Evolutionary conservation across 495 filamentous ascomycete genomes (phyloP).

Genomic region (Penicillium roqueforti): DNA sequence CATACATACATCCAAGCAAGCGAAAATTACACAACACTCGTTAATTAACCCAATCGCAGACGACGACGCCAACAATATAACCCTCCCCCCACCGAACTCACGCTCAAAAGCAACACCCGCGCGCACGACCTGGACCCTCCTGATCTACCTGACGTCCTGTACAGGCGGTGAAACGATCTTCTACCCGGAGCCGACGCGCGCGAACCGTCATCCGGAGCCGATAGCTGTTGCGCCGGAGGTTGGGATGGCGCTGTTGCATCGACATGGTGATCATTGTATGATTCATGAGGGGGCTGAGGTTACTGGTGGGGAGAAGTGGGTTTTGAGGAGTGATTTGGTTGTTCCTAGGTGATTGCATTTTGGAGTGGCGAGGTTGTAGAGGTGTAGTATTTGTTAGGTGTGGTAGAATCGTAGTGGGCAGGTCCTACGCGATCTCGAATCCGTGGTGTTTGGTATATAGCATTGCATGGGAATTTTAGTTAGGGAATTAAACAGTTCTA

Average conservation of each 20-base stretch:
- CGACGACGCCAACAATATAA: conserved; percentile 71
- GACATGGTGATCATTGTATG: conserved; percentile 84
- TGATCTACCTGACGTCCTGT: conserved; percentile 82
- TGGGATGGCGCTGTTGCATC: conserved; percentile 81
- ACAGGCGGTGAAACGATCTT: conserved; percentile 88
- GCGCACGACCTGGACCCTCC: conserved; percentile 86
- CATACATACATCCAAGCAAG: too few relatives aligned
- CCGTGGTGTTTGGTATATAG: neutral
- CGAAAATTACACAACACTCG: neutral
- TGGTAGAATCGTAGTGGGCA: neutral
- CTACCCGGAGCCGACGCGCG: conserved; percentile 65
- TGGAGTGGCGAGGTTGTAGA: neutral
- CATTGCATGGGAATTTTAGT: neutral
- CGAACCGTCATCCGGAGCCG: conserved; percentile 49
- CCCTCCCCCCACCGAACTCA: conserved; percentile 43
- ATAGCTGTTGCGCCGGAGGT: conserved; percentile 69
- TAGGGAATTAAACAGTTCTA: conserved; percentile 7
- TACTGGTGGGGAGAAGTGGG: conserved; percentile 82
- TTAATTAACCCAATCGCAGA: conserved; percentile 45
- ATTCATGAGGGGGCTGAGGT: conserved; percentile 85
- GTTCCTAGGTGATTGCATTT: conserved; percentile 47
- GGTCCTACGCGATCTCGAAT: neutral
- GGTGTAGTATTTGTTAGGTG: neutral
- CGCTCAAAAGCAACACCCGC: conserved; percentile 45
- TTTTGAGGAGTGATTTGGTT: conserved; percentile 83